Evolutionary conservation across 108 stramenopile species (phyloP).

Genomic region (Cyclotella choctawhatcheeana): DNA sequence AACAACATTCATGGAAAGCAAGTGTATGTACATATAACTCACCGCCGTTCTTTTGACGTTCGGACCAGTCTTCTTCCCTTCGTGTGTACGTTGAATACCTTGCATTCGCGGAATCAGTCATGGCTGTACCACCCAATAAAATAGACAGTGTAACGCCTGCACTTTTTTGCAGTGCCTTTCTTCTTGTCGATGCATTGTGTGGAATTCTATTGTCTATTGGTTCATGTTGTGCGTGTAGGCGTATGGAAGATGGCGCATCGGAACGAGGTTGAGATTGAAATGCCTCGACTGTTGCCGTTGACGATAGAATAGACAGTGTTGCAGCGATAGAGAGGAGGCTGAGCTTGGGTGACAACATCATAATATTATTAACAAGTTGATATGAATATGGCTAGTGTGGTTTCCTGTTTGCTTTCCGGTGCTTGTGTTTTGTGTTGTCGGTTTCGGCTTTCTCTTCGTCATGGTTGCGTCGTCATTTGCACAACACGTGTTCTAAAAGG

Average conservation of each 20-base stretch:
- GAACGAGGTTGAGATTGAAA: slow-evolving; percentile 29
- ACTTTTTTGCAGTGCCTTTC: slow-evolving; percentile 28
- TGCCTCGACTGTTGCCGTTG: slow-evolving; percentile 6
- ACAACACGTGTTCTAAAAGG: neutral
- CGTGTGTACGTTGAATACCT: slow-evolving; percentile 71
- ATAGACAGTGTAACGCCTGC: slow-evolving; percentile 23
- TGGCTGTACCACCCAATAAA: slow-evolving; percentile 33
- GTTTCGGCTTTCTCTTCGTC: neutral
- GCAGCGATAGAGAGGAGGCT: neutral
- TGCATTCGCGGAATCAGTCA: slow-evolving; percentile 46
- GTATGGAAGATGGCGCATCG: slow-evolving; percentile 7
- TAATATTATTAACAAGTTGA: neutral
- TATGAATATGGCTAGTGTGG: too few relatives aligned
- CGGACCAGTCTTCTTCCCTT: slow-evolving; percentile 84
- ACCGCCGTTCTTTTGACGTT: slow-evolving; percentile 63
- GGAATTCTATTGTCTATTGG: neutral
- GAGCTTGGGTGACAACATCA: neutral
- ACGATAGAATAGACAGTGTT: slow-evolving; percentile 7
- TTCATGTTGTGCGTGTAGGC: neutral
- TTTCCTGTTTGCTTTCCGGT: too few relatives aligned
- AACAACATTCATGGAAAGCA: neutral
- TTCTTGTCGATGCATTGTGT: neutral
- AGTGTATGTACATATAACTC: slow-evolving; percentile 18
- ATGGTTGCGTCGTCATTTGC: neutral
- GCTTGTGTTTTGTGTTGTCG: too few relatives aligned